phyloP scores from a whole-genome alignment of 1,139 yeast species.

The Pichia sp. region DNA sequence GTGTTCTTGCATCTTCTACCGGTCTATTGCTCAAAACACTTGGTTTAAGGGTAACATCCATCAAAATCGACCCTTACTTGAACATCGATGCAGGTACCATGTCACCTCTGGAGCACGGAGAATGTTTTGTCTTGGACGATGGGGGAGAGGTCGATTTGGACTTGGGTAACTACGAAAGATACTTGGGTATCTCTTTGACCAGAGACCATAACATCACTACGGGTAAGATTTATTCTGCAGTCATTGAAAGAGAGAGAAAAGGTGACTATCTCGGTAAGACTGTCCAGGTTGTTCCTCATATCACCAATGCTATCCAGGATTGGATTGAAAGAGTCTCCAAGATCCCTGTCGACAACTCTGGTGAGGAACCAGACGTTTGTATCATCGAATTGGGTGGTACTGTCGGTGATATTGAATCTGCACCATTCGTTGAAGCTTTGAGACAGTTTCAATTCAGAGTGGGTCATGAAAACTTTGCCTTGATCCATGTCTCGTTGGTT shows the following conservation, averaged over 20 bases:
- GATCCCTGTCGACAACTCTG: conserved; percentile 89
- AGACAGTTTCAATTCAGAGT: conserved; percentile 98
- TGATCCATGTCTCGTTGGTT: conserved; percentile 93
- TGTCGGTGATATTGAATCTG: conserved; percentile 98
- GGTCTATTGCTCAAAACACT: conserved; percentile 90
- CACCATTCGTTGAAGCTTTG: conserved; percentile 97
- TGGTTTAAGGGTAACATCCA: conserved; percentile 92
- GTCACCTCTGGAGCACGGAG: conserved; percentile 99
- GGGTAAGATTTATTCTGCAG: conserved; percentile 92
- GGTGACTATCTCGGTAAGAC: conserved; percentile 98
- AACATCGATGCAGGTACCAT: conserved; percentile 99
- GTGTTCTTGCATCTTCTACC: conserved; percentile 94
- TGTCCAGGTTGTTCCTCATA: conserved; percentile 98
- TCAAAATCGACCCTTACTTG: conserved; percentile 98
- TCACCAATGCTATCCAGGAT: conserved; percentile 95
- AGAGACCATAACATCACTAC: conserved; percentile 95
- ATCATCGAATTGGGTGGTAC: conserved; percentile 98
- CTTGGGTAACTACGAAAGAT: conserved; percentile 96
- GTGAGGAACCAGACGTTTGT: conserved; percentile 87
- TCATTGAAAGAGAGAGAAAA: conserved; percentile 88
- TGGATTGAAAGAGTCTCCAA: conserved; percentile 95
- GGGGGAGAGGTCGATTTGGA: conserved; percentile 99
- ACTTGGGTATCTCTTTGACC: conserved; percentile 87
- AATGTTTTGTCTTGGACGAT: conserved; percentile 93
- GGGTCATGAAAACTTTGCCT: conserved; percentile 87